Conservation (phyloP, 441 rosid species). For the Brassica hybrid region DNA sequence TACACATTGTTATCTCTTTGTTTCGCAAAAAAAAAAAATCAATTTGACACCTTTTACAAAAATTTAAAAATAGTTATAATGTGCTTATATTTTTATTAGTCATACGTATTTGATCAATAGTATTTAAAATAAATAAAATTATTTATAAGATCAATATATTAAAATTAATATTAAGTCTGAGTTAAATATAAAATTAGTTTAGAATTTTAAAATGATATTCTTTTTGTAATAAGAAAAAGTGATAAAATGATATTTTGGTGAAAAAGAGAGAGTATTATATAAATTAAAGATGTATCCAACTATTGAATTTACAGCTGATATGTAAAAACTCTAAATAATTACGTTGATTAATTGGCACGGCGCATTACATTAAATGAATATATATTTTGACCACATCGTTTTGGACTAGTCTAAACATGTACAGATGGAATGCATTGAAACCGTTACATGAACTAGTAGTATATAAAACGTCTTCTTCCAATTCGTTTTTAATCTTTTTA, state of each 20-base stretch:
- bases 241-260: background rate
- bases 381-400: background rate
- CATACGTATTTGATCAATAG: too few species aligned
- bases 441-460: background rate
- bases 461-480: background rate
- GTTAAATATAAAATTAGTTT: background rate
- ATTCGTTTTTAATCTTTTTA: background rate
- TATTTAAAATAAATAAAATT: too few species aligned
- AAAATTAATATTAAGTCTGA: too few species aligned
- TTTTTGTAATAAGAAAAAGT: background rate
- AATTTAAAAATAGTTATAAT: too few species aligned
- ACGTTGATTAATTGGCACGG: background rate
- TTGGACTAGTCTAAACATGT: constrained; percentile 11
- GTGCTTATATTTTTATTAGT: too few species aligned
- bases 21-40: too few species aligned
- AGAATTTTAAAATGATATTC: background rate
- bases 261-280: background rate
- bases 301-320: background rate
- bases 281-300: background rate
- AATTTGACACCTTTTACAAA: too few species aligned
- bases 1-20: background rate
- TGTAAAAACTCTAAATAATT: background rate
- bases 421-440: background rate
- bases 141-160: background rate
- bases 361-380: background rate